Base-by-base conservation (phyloP, 2,329 filamentous ascomycete species). In the Fusarium sp. region DNA sequence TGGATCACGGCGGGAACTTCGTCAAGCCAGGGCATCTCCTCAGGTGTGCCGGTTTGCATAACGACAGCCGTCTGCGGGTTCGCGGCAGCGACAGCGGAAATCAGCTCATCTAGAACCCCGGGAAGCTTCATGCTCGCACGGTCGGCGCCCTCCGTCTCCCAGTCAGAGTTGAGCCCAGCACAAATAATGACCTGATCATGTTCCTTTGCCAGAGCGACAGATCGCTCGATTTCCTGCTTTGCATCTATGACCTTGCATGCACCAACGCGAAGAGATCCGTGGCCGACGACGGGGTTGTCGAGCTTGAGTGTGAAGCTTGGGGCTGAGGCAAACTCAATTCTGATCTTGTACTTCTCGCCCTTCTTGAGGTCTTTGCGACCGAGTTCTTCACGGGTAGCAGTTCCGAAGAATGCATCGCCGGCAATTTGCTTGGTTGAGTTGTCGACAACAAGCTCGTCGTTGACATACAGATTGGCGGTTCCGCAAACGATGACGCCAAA, bases 141-240 rank as follows among this genome's bases (percentile, higher is more conserved):
- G 81, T 97, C 94, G 41, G 88, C 85, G 35, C 92, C 92, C 81
- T 95, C 93, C 0, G 90, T 91, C 79, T 95, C 93, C 92, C 92
- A 95, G 76, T 95, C 92, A 40, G 87, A 88, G 76, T 94, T 95
- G 50, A 96, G 86, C 3, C 93, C 93, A 4, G 90, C 91, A 76
- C 93, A 92, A 58, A 96, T 84, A 67, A 96, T 86, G 50, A 95
- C 93, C 76, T 95, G 91, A 61, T 95, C 92, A 3, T 91, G 90
- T 44, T 88, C 85, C 77, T 86, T 87, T 33, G 93, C 93, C 10
- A 92, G 83, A 32, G 87, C 84, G 2, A 92, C 91, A 1, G 93
- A 92, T 66, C 90, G 85, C 53, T 86, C 81, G 60, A 94, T 89
- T 76, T 91, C 88, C 18, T 86, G 84, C 60, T 88, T 81, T 40